Conservation (phyloP, 441 rosid genomes). For the Erodium trifolium region DNA sequence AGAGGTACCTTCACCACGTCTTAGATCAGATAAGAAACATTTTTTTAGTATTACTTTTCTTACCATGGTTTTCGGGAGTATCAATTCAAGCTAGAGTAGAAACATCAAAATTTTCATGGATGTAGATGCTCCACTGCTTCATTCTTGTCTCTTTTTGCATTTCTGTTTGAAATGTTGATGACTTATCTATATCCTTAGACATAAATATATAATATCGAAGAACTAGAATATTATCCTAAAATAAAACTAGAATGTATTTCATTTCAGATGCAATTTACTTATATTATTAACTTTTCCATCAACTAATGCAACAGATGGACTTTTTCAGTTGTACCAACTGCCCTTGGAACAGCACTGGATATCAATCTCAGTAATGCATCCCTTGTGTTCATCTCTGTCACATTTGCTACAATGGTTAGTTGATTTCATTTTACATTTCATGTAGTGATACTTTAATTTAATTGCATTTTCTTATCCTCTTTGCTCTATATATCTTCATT, state of each 20-base stretch:
- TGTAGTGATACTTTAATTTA: slow-evolving; percentile 8
- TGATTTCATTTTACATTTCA: slow-evolving; percentile 16
- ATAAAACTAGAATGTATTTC: not conserved
- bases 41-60: not conserved
- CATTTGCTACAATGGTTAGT: slow-evolving; percentile 98
- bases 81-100: not conserved
- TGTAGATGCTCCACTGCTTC: not conserved
- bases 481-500: not conserved
- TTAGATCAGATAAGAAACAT: not conserved
- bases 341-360: slow-evolving; percentile 95
- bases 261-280: slow-evolving; percentile 13
- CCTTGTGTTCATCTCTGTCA: slow-evolving; percentile 93
- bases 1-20: slow-evolving; percentile 43
- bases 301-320: slow-evolving; percentile 80
- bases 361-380: slow-evolving; percentile 92
- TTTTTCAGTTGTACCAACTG: slow-evolving; percentile 96
- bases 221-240: not conserved
- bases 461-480: not conserved
- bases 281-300: slow-evolving; percentile 46
- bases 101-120: not conserved
- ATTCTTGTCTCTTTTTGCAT: not conserved
- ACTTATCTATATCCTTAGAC: not conserved
- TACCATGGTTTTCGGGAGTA: slow-evolving; percentile 1
- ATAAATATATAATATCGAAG: not conserved
- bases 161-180: not conserved